These are phyloP conservation scores for Calonectria crousiana DNA, from an alignment of 2,329 filamentous ascomycete genomes.

Conservation along the genomic window DNA sequence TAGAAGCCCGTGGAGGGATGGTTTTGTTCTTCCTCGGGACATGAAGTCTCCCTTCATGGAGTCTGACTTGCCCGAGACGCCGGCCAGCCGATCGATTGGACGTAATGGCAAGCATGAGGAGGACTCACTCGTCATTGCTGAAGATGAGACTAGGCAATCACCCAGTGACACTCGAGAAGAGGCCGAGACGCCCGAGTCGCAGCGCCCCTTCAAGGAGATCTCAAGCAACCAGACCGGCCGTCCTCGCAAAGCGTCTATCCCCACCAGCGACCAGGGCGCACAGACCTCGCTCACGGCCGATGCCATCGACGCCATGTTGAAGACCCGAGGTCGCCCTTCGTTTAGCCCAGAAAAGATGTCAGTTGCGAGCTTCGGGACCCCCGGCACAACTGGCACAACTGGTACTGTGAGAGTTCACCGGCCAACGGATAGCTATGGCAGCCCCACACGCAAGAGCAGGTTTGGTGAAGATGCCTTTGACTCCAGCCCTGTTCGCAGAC, in stretches of 20 bases:
- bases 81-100: slow-evolving; percentile 56
- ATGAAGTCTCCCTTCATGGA: slow-evolving; percentile 47
- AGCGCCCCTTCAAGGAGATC: slow-evolving; percentile 71
- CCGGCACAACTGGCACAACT: slow-evolving; percentile 52
- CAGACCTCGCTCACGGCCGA: slow-evolving; percentile 89
- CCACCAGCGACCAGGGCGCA: slow-evolving; percentile 77
- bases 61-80: slow-evolving; percentile 52
- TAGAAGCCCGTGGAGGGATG: slow-evolving; percentile 66
- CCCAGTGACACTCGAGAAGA: slow-evolving; percentile 54
- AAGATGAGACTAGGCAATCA: slow-evolving; percentile 73
- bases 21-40: slow-evolving; percentile 67
- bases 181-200: slow-evolving; percentile 65
- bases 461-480: slow-evolving; percentile 56
- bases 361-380: slow-evolving; percentile 47
- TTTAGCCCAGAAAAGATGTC: slow-evolving; percentile 54
- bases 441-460: slow-evolving; percentile 54
- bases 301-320: slow-evolving; percentile 82
- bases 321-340: slow-evolving; percentile 50
- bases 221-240: slow-evolving; percentile 67
- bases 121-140: slow-evolving; percentile 66
- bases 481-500: slow-evolving; percentile 61
- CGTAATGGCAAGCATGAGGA: slow-evolving; percentile 57
- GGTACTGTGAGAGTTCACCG: slow-evolving; percentile 59
- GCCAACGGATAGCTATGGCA: slow-evolving; percentile 64
- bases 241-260: slow-evolving; percentile 54